Evolutionary conservation across 1,139 yeast species (phyloP).

Genomic region (Magnusiomyces suaveolens): DNA sequence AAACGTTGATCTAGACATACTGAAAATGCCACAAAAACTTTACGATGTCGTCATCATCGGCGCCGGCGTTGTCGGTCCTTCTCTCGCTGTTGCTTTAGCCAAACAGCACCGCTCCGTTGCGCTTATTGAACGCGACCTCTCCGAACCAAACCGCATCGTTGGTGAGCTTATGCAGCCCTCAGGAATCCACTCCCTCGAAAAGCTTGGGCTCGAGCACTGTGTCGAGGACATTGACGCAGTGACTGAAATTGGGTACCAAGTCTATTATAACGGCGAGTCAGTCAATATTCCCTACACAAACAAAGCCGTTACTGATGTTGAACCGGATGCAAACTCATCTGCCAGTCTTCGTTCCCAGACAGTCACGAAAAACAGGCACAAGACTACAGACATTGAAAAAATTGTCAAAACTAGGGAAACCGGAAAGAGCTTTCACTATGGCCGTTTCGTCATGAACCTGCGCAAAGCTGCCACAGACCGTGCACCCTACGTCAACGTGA

Average conservation of each 20-base stretch:
- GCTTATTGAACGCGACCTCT: slow-evolving; percentile 70
- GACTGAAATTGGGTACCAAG: slow-evolving; percentile 69
- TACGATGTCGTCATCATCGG: slow-evolving; percentile 70
- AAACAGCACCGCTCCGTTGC: slow-evolving; percentile 73
- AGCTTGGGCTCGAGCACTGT: slow-evolving; percentile 73
- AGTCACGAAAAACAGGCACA: slow-evolving; percentile 5
- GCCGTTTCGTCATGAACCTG: slow-evolving; percentile 69
- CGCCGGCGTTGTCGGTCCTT: slow-evolving; percentile 95
- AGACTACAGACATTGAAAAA: slow-evolving; percentile 20
- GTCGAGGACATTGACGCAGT: slow-evolving; percentile 75
- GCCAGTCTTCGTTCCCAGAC: slow-evolving; percentile 4
- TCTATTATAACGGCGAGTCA: slow-evolving; percentile 50
- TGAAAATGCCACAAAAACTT: no score
- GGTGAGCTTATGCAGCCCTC: slow-evolving; percentile 97
- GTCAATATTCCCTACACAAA: slow-evolving; percentile 62
- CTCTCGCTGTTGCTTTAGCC: slow-evolving; percentile 82
- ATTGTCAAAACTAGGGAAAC: slow-evolving; percentile 33
- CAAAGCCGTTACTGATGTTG: slow-evolving; percentile 10
- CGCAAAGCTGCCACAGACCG: slow-evolving; percentile 49
- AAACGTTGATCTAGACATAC: no score
- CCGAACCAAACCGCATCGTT: slow-evolving; percentile 88
- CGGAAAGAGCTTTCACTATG: slow-evolving; percentile 83
- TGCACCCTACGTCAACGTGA: slow-evolving; percentile 54
- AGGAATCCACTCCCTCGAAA: slow-evolving; percentile 71
- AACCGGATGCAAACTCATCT: not conserved